Base-by-base conservation (phyloP, 768 basidiomycete species). In the Panaeolus papilionaceus region DNA sequence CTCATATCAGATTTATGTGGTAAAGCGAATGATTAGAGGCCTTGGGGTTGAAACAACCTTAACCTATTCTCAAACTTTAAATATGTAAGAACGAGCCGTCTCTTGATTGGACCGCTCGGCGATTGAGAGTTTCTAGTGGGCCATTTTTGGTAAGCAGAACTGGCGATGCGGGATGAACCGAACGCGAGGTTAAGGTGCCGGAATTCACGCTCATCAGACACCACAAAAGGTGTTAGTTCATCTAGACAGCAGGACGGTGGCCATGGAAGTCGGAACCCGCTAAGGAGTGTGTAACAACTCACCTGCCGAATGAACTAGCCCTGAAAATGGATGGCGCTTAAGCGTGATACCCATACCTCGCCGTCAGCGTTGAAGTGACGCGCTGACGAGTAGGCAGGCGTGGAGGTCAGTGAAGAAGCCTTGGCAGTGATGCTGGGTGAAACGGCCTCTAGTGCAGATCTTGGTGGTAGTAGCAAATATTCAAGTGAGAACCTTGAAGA, bases 1-100 rank as follows among this genome's bases (percentile, higher is more conserved):
- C 82, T 83, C 82, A 82, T 81, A 76, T 82, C 83, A 85, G 83
- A 83, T 84, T 85, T 86, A 86, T 85, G 82, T 84, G 84, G 85
- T 89, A 89, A 89, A 90, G 88, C 89, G 89, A 92, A 92, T 92
- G 91, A 92, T 91, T 92, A 92, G 90, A 89, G 89, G 89, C 88
- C 89, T 91, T 90, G 89, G 88, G 91, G 90, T 88, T 86, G 89
- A 88, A 91, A 91, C 89, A 87, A 88, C 89, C 90, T 92, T 89
- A 89, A 91, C 89, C 90, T 85, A 88, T 85, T 83, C 86, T 88
- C 88, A 85, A 87, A 84, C 89, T 89, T 90, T 89, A 89, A 90
- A 91, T 89, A 89, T 88, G 89, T 89, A 90, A 90, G 90, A 88
- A 87, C 88, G 84, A 88, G 88, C 87, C 84, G 86, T 91, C 88